These are phyloP conservation scores for Ceriops decandra DNA, from an alignment of 345 rosid species.

Conservation along the genomic window DNA sequence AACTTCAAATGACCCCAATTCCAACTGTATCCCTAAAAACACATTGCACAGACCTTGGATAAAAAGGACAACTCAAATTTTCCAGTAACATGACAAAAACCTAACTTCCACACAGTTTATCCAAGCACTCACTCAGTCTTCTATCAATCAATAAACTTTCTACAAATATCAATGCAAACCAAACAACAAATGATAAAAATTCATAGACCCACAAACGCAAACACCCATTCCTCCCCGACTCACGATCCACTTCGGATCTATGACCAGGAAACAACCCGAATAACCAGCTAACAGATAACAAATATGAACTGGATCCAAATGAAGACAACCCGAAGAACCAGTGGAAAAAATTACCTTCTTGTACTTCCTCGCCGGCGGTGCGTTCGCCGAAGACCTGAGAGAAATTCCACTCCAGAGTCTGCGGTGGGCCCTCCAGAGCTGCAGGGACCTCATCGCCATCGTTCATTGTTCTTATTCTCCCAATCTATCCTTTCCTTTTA, in stretches of 20 bases:
- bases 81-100: slow-evolving; percentile 18
- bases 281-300: slow-evolving; percentile 1
- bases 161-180: slow-evolving; percentile 17
- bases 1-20: slow-evolving; percentile 6
- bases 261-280: slow-evolving; percentile 37
- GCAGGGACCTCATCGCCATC: slow-evolving; percentile 49
- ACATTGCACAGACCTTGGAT: slow-evolving; percentile 10
- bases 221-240: slow-evolving; percentile 14
- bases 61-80: background rate
- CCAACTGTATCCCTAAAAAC: slow-evolving; percentile 2
- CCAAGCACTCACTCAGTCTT: background rate
- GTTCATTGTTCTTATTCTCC: slow-evolving; percentile 36
- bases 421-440: slow-evolving; percentile 49
- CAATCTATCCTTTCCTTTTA: background rate
- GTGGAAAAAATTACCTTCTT: slow-evolving; percentile 37
- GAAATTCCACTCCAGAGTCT: slow-evolving; percentile 89
- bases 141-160: background rate
- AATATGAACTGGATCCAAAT: slow-evolving; percentile 44
- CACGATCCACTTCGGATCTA: slow-evolving; percentile 60
- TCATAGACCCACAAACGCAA: slow-evolving; percentile 34
- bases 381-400: slow-evolving; percentile 99
- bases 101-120: slow-evolving; percentile 17
- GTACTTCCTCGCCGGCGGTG: slow-evolving; percentile 90
- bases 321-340: background rate
- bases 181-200: slow-evolving; percentile 9